Evolutionary conservation across 1,284 basidiomycete genomes (phyloP).

Genomic region (Pholiota adiposa): DNA sequence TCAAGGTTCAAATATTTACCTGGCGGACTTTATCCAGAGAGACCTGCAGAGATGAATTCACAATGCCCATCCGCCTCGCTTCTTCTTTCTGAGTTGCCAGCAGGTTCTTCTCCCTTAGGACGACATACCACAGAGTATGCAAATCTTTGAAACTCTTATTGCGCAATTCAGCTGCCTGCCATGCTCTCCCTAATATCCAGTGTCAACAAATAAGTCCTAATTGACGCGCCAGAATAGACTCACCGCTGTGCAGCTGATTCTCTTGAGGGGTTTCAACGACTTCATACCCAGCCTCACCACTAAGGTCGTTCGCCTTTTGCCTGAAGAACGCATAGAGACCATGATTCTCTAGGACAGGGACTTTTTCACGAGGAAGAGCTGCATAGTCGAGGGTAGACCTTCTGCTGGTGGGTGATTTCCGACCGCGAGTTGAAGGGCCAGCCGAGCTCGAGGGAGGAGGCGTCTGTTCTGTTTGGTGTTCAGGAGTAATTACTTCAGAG

Average conservation of each 20-base stretch:
- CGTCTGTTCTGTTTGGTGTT: conserved; percentile 6
- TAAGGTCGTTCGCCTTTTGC: conserved; percentile 42
- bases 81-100: conserved; percentile 88
- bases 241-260: conserved; percentile 42
- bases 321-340: conserved; percentile 80
- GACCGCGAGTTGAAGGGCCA: conserved; percentile 11
- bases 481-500: conserved; percentile 27
- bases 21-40: conserved; percentile 43
- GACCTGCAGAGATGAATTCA: conserved; percentile 35
- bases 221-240: conserved; percentile 12
- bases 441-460: neutral
- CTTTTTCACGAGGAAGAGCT: conserved; percentile 8
- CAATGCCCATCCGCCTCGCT: conserved; percentile 59
- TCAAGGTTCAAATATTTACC: conserved; percentile 35
- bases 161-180: conserved; percentile 85
- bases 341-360: conserved; percentile 54
- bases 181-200: conserved; percentile 70
- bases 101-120: conserved; percentile 86
- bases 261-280: conserved; percentile 47
- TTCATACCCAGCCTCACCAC: conserved; percentile 50
- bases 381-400: neutral
- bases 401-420: neutral
- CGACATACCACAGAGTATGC: conserved; percentile 92
- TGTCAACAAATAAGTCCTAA: conserved; percentile 8
- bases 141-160: conserved; percentile 91